phyloP scores from a whole-genome alignment of 2,329 filamentous ascomycete genomes.

The Xylaria hypoxylon region DNA sequence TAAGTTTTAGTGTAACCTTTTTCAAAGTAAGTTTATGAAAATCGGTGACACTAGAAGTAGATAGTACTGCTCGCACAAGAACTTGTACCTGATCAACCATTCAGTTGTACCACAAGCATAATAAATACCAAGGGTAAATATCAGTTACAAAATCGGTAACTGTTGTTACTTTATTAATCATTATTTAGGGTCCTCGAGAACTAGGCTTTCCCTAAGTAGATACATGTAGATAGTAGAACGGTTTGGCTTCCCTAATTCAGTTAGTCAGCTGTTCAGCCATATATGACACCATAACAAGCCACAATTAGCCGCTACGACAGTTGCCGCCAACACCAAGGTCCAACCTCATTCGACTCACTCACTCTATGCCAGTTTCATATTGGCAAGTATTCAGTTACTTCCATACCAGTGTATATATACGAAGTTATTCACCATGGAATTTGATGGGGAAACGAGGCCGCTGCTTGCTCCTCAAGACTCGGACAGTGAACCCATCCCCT shows the following conservation, averaged over 20 bases:
- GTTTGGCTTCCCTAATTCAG: slow-evolving; percentile 5
- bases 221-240: not conserved
- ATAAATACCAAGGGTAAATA: too few species aligned
- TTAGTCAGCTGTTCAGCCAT: slow-evolving; percentile 17
- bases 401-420: not conserved
- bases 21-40: too few species aligned
- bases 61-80: too few species aligned
- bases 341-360: not conserved
- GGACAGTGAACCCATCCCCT: not conserved
- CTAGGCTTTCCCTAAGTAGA: too few species aligned
- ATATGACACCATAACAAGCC: slow-evolving; percentile 26
- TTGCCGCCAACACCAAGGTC: not conserved
- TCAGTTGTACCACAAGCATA: too few species aligned
- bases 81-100: too few species aligned
- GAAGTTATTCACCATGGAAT: slow-evolving; percentile 27
- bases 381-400: not conserved
- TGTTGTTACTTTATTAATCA: too few species aligned
- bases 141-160: too few species aligned
- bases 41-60: too few species aligned
- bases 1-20: slow-evolving; percentile 13
- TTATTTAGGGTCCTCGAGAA: too few species aligned
- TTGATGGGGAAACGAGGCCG: slow-evolving; percentile 35
- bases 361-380: not conserved
- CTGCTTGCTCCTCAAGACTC: slow-evolving; percentile 26
- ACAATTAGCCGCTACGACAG: slow-evolving; percentile 20